Evolutionary conservation across 208 protist species (phyloP).

Genomic region (Trypanosoma scelopori): DNA sequence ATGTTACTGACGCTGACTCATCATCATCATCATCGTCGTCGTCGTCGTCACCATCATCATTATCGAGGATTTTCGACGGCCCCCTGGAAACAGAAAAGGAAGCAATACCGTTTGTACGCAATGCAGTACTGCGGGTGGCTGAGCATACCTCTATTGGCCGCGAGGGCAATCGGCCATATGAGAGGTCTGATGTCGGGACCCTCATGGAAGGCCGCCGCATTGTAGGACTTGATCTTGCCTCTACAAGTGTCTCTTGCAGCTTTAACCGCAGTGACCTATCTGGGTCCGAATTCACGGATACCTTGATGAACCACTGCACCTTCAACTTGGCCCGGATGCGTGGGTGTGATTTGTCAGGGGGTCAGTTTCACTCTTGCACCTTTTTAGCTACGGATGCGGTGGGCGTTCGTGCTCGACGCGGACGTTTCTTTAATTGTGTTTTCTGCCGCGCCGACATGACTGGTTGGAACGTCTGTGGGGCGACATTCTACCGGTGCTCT

Average conservation of each 20-base stretch:
- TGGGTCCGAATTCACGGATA: conserved; percentile 26
- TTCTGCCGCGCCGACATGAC: conserved; percentile 62
- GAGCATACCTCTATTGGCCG: conserved; percentile 17
- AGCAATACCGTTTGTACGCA: conserved; percentile 34
- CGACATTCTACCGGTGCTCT: conserved; percentile 74
- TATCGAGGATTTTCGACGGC: conserved; percentile 9
- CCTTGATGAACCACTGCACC: conserved; percentile 50
- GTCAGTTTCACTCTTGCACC: conserved; percentile 74
- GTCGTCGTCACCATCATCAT: neutral
- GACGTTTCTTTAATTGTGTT: conserved; percentile 73
- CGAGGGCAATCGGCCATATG: conserved; percentile 6
- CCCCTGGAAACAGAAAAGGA: conserved; percentile 26
- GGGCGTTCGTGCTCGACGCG: conserved; percentile 30
- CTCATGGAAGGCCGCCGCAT: conserved; percentile 72
- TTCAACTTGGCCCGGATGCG: conserved; percentile 64
- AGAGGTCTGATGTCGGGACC: conserved; percentile 42
- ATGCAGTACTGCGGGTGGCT: conserved; percentile 36
- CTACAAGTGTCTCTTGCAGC: conserved; percentile 44
- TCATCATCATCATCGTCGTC: neutral
- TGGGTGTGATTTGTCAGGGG: conserved; percentile 35
- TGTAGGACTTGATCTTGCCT: conserved; percentile 48
- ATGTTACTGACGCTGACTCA: neutral
- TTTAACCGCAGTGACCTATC: conserved; percentile 77
- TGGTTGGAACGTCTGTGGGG: conserved; percentile 65
- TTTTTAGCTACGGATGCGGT: conserved; percentile 56